Base-by-base conservation (phyloP, 2,329 filamentous ascomycete genomes). In the Diaporthe eres region DNA sequence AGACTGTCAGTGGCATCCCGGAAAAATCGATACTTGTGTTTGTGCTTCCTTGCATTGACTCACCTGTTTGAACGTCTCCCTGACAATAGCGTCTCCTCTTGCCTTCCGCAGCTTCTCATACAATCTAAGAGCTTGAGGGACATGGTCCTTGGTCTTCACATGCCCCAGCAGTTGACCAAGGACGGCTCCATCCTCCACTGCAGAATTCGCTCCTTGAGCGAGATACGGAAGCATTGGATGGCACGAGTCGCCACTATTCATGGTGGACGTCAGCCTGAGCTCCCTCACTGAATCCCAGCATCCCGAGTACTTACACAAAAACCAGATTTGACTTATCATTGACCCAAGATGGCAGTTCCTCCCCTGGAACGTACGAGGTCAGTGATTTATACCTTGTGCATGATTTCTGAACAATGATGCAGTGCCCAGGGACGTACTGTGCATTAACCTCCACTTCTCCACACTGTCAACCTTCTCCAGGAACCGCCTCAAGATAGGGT, bases 401-500 rank as follows among this genome's bases (percentile, higher is more conserved):
- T 2, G 19, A 19, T 19, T 4, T 15, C 31, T 34, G 6, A 34
- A 34, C 31, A 34, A 34, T 34, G 31, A 34, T 34, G 31, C 31
- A 34, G 31, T 34, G 31, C 31, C 31, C 8, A 34, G 78, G 57
- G 0, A 80, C 85, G 78, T 75, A 86, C 85, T 79, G 74, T 87
- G 84, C 90, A 94, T 92, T 47, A 94, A 81, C 80, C 91, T 92
- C 93, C 93, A 94, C 81, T 94, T 94, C 53, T 91, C 88, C 0
- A 94, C 91, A 1, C 83, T 86, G 51, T 89, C 87, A 0, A 93
- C 91, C 58, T 87, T 86, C 4, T 83, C 82, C 17, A 87, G 77
- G 63, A 88, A 85, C 71, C 82, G 81, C 1, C 77, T 80, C 37
- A 89, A 72, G 63, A 92, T 86, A 2, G 92, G 92, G 83, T 94